Percentiles rank a stretch among this genome's conserved stretches.
Evolutionary conservation across 2,329 filamentous ascomycete genomes (phyloP).

Genomic region (Apiospora malaysiana): DNA sequence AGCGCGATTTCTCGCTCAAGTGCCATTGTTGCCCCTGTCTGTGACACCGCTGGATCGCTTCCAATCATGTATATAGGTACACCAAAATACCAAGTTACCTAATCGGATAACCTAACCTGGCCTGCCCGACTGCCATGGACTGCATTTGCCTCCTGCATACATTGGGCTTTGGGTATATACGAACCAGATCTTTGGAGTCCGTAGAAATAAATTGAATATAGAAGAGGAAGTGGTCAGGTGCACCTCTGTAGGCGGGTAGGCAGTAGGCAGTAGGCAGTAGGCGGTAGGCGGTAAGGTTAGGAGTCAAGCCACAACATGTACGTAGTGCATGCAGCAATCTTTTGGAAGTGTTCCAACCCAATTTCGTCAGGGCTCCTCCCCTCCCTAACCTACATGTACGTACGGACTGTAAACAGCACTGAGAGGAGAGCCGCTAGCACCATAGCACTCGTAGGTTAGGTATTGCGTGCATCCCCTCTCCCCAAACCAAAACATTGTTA

Average conservation of each 20-base stretch:
- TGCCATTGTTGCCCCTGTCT: neutral
- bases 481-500: neutral
- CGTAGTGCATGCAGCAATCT: neutral
- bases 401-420: neutral
- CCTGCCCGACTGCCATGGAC: neutral
- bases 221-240: neutral
- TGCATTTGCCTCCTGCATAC: neutral
- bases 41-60: neutral
- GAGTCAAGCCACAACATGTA: neutral
- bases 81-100: neutral
- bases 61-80: neutral
- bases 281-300: too few relatives aligned
- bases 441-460: neutral
- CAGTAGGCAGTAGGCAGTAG: neutral
- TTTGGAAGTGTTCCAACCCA: neutral
- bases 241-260: neutral
- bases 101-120: neutral
- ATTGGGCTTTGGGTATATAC: neutral
- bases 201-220: neutral
- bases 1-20: neutral
- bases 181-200: too few relatives aligned
- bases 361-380: neutral
- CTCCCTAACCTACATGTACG: too few relatives aligned
- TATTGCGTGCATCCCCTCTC: neutral
- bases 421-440: constrained; percentile 1